phyloP scores from a whole-genome alignment of 768 basidiomycete genomes.

The Rhizopogon rudus region DNA sequence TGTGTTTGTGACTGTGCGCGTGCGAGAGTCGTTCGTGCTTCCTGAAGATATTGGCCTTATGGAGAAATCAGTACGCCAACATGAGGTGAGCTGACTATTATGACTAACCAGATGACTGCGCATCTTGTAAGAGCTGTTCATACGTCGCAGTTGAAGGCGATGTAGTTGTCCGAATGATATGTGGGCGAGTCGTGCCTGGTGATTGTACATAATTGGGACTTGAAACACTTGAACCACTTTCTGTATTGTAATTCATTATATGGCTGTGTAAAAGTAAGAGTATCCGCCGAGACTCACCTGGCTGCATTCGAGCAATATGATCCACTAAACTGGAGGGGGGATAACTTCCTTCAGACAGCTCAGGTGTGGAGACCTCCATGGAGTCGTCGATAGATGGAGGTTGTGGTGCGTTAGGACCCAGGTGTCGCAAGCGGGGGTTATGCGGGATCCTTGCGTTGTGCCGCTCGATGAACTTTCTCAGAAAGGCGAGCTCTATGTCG shows the following conservation, averaged over 20 bases:
- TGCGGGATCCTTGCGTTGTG: conserved; percentile 73
- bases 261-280: neutral
- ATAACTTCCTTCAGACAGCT: conserved; percentile 29
- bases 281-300: conserved; percentile 19
- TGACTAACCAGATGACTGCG: conserved; percentile 52
- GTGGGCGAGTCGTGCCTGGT: conserved; percentile 25
- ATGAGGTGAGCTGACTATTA: neutral
- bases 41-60: conserved; percentile 58
- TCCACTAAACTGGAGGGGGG: conserved; percentile 24
- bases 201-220: conserved; percentile 28
- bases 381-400: conserved; percentile 28
- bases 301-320: conserved; percentile 29
- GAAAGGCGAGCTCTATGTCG: conserved; percentile 69
- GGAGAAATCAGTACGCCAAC: conserved; percentile 5
- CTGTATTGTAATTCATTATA: conserved; percentile 9
- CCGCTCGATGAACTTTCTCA: conserved; percentile 79
- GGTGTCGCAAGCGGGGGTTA: conserved; percentile 72
- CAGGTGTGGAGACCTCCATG: conserved; percentile 30
- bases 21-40: conserved; percentile 51
- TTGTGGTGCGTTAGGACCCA: conserved; percentile 23
- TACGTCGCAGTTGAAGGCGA: conserved; percentile 48
- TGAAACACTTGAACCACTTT: conserved; percentile 23
- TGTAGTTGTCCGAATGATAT: conserved; percentile 39
- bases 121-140: conserved; percentile 54
- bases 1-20: conserved; percentile 70